Evolutionary conservation across 2,329 filamentous ascomycete species (phyloP).

Genomic region (Fusarium xyrophilum): DNA sequence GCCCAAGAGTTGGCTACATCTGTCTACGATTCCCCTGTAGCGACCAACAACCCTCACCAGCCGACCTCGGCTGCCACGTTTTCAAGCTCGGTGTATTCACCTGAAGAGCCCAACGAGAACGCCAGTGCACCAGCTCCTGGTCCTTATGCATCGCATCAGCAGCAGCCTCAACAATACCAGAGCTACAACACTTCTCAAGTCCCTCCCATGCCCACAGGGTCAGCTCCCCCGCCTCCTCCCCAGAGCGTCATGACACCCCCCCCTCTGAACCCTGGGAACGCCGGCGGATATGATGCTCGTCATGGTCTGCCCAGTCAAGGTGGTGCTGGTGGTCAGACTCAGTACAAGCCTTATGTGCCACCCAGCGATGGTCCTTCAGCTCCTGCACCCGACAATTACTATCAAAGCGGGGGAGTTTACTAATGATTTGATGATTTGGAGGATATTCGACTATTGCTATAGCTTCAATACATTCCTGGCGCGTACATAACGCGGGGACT

Average conservation of each 20-base stretch:
- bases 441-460: conserved; percentile 1
- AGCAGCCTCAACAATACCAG: conserved; percentile 51
- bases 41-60: conserved; percentile 53
- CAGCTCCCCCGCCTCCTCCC: conserved; percentile 43
- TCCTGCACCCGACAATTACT: conserved; percentile 63
- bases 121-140: conserved; percentile 41
- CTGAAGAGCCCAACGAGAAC: conserved; percentile 51
- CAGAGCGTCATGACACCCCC: conserved; percentile 49
- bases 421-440: conserved; percentile 14
- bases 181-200: conserved; percentile 50
- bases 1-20: conserved; percentile 81
- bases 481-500: not conserved
- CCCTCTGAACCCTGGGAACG: conserved; percentile 54
- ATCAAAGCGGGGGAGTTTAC: conserved; percentile 54
- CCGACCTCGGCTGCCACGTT: conserved; percentile 51
- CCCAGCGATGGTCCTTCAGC: conserved; percentile 56
- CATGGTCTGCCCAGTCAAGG: conserved; percentile 59
- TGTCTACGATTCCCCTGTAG: conserved; percentile 76
- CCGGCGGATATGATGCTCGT: conserved; percentile 57
- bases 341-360: conserved; percentile 68
- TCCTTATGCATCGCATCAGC: conserved; percentile 43
- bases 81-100: conserved; percentile 56
- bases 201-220: conserved; percentile 52
- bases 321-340: conserved; percentile 48
- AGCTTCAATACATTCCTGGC: conserved; percentile 14